A percentile compares a stretch with the other conserved stretches of the same genome.
Conservation (phyloP, 768 basidiomycete genomes). For the Daedalea quercina region DNA sequence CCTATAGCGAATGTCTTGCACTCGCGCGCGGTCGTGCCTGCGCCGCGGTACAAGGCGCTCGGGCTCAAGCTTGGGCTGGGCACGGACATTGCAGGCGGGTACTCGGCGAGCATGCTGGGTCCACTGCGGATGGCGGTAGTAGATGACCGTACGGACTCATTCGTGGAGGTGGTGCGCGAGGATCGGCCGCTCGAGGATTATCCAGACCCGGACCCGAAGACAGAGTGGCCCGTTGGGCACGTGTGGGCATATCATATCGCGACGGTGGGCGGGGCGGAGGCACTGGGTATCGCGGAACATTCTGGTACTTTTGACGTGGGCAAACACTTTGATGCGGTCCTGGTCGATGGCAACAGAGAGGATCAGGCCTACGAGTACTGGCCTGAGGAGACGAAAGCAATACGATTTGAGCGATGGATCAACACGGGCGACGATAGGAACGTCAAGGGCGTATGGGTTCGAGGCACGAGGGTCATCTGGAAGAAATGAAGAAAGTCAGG, state of each 20-base stretch:
- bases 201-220: conserved; percentile 29
- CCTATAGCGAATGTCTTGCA: conserved; percentile 88
- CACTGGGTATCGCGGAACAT: conserved; percentile 46
- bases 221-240: conserved; percentile 55
- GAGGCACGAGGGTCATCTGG: not conserved
- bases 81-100: conserved; percentile 83
- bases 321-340: conserved; percentile 54
- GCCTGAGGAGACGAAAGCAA: not conserved
- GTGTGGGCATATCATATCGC: conserved; percentile 69
- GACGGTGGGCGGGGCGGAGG: conserved; percentile 69
- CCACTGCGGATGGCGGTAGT: conserved; percentile 76
- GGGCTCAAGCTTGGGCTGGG: conserved; percentile 75
- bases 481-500: not conserved
- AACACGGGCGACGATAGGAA: not conserved
- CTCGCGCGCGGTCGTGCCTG: conserved; percentile 59
- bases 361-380: not conserved
- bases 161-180: conserved; percentile 24
- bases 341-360: not conserved
- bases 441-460: not conserved
- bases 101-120: conserved; percentile 68
- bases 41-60: conserved; percentile 60
- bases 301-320: conserved; percentile 52
- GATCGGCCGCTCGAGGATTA: not conserved
- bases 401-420: not conserved
- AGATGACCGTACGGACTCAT: conserved; percentile 63